phyloP scores from a whole-genome alignment of 75 land plant species.

The Adiantum capillusveneris region DNA sequence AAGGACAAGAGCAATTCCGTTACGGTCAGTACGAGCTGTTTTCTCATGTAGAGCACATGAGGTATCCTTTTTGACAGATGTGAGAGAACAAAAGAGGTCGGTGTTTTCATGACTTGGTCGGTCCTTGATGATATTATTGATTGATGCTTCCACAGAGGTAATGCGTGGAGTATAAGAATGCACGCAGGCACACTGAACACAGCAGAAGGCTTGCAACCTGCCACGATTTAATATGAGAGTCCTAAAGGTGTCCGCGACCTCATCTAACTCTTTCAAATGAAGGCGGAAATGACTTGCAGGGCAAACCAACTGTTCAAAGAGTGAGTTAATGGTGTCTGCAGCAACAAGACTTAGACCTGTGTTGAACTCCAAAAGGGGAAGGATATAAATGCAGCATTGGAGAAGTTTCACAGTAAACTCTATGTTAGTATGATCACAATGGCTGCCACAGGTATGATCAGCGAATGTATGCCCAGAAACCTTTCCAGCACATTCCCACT shows the following conservation, averaged over 20 bases:
- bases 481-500: neutral
- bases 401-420: neutral
- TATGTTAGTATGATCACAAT: neutral
- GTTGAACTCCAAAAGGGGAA: conserved; percentile 2
- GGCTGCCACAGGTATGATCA: neutral
- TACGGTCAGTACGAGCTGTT: neutral
- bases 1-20: neutral
- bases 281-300: neutral
- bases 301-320: neutral
- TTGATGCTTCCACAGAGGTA: too few species aligned
- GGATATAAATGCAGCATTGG: neutral
- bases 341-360: conserved; percentile 5
- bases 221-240: too few species aligned
- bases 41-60: neutral
- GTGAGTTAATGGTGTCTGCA: neutral
- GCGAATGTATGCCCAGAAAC: neutral
- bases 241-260: neutral
- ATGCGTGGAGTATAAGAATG: too few species aligned
- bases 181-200: too few species aligned
- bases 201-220: too few species aligned
- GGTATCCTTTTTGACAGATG: neutral
- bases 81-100: neutral
- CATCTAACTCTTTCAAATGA: neutral
- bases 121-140: too few species aligned
- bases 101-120: too few species aligned